These are phyloP conservation scores for Ogataea allantospora DNA, from an alignment of 805 yeast species.

Conservation along the genomic window DNA sequence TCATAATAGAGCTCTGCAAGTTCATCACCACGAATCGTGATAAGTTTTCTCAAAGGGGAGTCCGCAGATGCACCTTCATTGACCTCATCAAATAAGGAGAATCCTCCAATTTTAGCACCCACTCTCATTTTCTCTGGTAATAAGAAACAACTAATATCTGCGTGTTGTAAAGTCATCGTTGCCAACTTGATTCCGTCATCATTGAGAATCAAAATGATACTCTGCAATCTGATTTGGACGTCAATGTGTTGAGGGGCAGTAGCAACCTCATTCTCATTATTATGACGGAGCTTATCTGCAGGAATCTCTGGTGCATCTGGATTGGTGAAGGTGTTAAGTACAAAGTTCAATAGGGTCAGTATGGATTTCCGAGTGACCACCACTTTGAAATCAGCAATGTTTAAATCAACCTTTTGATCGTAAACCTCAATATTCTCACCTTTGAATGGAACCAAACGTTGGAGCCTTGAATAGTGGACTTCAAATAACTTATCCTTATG, in stretches of 20 bases:
- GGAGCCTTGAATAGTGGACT: conserved; percentile 56
- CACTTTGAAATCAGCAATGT: conserved; percentile 74
- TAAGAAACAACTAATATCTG: conserved; percentile 61
- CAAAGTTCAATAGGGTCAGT: conserved; percentile 74
- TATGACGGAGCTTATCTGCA: conserved; percentile 69
- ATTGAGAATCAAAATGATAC: conserved; percentile 71
- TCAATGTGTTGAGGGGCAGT: conserved; percentile 73
- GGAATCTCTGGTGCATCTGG: conserved; percentile 70
- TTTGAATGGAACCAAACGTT: conserved; percentile 56
- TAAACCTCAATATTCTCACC: conserved; percentile 59
- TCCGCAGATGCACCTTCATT: conserved; percentile 59
- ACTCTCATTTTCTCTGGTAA: conserved; percentile 79
- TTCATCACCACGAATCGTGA: conserved; percentile 75
- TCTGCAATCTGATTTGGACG: conserved; percentile 64
- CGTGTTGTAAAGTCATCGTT: conserved; percentile 71
- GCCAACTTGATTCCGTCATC: conserved; percentile 85
- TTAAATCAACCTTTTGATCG: conserved; percentile 72
- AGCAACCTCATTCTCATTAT: conserved; percentile 52
- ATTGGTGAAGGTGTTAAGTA: conserved; percentile 83
- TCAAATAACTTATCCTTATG: conserved; percentile 51
- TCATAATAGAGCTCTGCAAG: conserved; percentile 83
- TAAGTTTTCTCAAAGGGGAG: conserved; percentile 59
- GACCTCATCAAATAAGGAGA: conserved; percentile 74
- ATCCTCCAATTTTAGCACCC: conserved; percentile 69
- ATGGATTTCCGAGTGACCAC: conserved; percentile 76